phyloP scores from a whole-genome alignment of 768 basidiomycete genomes.

The Tulasnella sp. region DNA sequence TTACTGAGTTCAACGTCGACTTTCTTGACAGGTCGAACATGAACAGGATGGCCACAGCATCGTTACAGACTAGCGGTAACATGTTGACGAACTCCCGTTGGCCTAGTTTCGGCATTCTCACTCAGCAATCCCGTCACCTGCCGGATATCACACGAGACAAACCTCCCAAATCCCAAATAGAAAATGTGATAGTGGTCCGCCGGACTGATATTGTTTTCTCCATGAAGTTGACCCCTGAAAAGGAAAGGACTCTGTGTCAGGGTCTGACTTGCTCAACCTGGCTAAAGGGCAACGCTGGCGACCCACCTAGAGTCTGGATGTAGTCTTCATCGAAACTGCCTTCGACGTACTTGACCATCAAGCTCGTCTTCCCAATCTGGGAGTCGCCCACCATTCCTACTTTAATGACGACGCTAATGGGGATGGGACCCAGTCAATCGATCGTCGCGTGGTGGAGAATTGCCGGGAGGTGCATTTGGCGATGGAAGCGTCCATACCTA shows the following conservation, averaged over 20 bases:
- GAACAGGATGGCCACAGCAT: slow-evolving; percentile 98
- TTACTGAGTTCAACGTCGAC: slow-evolving; percentile 94
- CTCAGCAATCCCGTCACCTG: neutral
- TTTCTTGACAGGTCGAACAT: slow-evolving; percentile 99
- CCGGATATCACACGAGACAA: neutral
- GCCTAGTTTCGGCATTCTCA: slow-evolving; percentile 28
- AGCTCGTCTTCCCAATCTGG: slow-evolving; percentile 97
- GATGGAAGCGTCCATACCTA: slow-evolving; percentile 6
- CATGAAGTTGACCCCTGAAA: slow-evolving; percentile 94
- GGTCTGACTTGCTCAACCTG: neutral
- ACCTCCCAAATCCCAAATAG: slow-evolving; percentile 95
- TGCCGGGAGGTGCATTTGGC: neutral
- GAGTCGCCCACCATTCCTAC: slow-evolving; percentile 99
- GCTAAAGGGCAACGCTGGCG: neutral
- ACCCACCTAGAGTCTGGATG: slow-evolving; percentile 94
- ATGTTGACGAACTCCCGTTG: slow-evolving; percentile 99
- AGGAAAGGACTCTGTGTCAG: slow-evolving; percentile 22
- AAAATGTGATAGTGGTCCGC: slow-evolving; percentile 98
- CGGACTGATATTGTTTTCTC: slow-evolving; percentile 99
- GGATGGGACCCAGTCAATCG: slow-evolving; percentile 6
- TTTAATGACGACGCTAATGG: slow-evolving; percentile 80
- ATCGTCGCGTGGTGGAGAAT: neutral
- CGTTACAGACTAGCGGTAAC: slow-evolving; percentile 96
- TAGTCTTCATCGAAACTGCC: slow-evolving; percentile 99
- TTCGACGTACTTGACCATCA: slow-evolving; percentile 99